A percentile compares a stretch with the other conserved stretches of the same genome.
These are phyloP conservation scores for Psilocybe sp. DNA, from an alignment of 768 basidiomycete genomes.

Conservation along the genomic window DNA sequence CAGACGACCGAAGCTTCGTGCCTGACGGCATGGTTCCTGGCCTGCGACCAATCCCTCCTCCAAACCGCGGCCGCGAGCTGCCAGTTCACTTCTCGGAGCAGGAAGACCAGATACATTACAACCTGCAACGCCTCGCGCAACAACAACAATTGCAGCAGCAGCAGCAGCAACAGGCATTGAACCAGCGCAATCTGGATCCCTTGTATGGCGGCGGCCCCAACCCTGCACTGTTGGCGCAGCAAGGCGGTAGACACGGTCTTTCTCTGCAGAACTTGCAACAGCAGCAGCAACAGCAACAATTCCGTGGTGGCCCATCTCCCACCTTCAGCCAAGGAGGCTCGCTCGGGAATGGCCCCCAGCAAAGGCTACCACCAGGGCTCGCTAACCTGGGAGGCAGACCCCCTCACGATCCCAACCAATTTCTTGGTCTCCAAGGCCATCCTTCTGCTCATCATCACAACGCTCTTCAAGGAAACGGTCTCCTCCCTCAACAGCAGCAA, in stretches of 20 bases:
- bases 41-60: slow-evolving; percentile 62
- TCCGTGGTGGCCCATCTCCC: slow-evolving; percentile 71
- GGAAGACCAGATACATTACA: slow-evolving; percentile 63
- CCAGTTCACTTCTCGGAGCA: slow-evolving; percentile 53
- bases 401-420: slow-evolving; percentile 74
- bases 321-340: slow-evolving; percentile 44
- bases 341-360: slow-evolving; percentile 42
- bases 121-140: slow-evolving; percentile 50
- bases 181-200: slow-evolving; percentile 46
- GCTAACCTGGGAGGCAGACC: slow-evolving; percentile 82
- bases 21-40: slow-evolving; percentile 88
- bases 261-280: slow-evolving; percentile 61
- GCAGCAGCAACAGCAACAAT: slow-evolving; percentile 59
- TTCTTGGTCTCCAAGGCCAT: slow-evolving; percentile 47
- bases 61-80: slow-evolving; percentile 59
- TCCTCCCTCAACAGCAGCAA: slow-evolving; percentile 32
- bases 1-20: slow-evolving; percentile 75
- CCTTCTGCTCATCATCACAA: slow-evolving; percentile 44
- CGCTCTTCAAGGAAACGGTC: slow-evolving; percentile 42
- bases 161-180: slow-evolving; percentile 38
- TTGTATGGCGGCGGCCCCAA: slow-evolving; percentile 49
- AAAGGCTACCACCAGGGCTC: slow-evolving; percentile 75
- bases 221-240: slow-evolving; percentile 51
- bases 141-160: slow-evolving; percentile 40
- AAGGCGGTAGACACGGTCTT: slow-evolving; percentile 46